These are phyloP conservation scores for Panus rudis DNA, from an alignment of 768 basidiomycete species.

Conservation along the genomic window DNA sequence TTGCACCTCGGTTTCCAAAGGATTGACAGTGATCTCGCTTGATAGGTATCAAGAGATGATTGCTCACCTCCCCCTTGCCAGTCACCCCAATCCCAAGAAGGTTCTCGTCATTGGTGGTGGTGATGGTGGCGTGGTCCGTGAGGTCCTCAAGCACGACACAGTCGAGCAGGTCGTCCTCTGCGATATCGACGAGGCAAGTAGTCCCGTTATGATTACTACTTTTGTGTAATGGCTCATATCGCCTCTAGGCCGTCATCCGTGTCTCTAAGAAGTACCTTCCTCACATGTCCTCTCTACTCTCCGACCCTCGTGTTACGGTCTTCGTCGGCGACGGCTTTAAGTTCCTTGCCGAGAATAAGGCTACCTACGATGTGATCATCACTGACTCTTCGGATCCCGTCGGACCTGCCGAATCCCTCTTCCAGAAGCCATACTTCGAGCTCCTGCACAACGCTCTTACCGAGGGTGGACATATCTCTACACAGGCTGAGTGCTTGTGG, in stretches of 20 bases:
- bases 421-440: conserved; percentile 96
- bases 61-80: conserved; percentile 90
- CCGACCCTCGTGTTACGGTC: conserved; percentile 75
- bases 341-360: conserved; percentile 83
- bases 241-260: conserved; percentile 75
- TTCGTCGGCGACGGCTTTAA: conserved; percentile 95
- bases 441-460: conserved; percentile 85
- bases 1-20: background rate
- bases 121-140: conserved; percentile 96
- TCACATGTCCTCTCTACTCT: conserved; percentile 83
- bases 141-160: conserved; percentile 88
- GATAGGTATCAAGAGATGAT: conserved; percentile 99
- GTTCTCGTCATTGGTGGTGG: conserved; percentile 98
- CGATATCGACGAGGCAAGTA: conserved; percentile 88
- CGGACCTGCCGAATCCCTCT: conserved; percentile 88
- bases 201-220: background rate
- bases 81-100: conserved; percentile 92
- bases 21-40: background rate
- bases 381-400: conserved; percentile 99
- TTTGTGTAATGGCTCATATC: conserved; percentile 1
- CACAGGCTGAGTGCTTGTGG: conserved; percentile 96
- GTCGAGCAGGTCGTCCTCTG: conserved; percentile 92
- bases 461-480: conserved; percentile 88
- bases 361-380: conserved; percentile 94
- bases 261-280: conserved; percentile 92